Evolutionary conservation across 2,329 filamentous ascomycete species (phyloP), one percentile per base, ranked within the genome.

Genomic region (Neonectria faginata): DNA sequence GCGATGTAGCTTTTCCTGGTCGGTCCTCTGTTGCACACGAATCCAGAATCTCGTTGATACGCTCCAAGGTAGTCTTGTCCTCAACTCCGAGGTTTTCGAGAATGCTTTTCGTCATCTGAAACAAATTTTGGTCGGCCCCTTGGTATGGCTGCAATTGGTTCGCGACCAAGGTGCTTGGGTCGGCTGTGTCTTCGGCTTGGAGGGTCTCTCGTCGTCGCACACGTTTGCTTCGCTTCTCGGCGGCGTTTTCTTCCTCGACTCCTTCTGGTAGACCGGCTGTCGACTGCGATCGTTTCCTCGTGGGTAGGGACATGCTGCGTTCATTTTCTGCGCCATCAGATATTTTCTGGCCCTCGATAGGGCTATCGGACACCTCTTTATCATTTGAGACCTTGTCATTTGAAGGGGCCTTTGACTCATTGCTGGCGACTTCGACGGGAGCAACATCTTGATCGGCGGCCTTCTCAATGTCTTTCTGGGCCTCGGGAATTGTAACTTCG

Each of bases 211-310:
- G 70, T 58, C 89, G 83, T 50, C 89, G 84, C 31, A 88, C 88
- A 54, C 89, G 82, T 73, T 91, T 92, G 76, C 88, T 91, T 61
- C 89, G 82, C 72, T 90, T 91, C 57, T 86, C 85, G 11, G 86
- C 82, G 2, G 79, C 80, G 25, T 81, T 83, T 36, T 90, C 88
- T 56, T 90, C 88, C 8, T 89, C 87, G 0, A 74, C 80, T 0
- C 77, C 81, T 3, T 90, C 88, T 0, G 81, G 81, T 16, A 91
- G 76, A 3, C 88, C 88, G 5, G 88, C 88, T 31, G 79, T 78
- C 11, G 88, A 91, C 65, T 90, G 88, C 2, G 88, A 90, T 54
- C 88, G 82, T 73, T 90, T 90, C 55, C 88, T 82, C 0, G 83
- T 84, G 12, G 80, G 76, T 6, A 80, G 68, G 2, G 83, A 81